These are phyloP conservation scores for Solanum aculeatissimum DNA, from an alignment of 305 asterid species.

Conservation along the genomic window DNA sequence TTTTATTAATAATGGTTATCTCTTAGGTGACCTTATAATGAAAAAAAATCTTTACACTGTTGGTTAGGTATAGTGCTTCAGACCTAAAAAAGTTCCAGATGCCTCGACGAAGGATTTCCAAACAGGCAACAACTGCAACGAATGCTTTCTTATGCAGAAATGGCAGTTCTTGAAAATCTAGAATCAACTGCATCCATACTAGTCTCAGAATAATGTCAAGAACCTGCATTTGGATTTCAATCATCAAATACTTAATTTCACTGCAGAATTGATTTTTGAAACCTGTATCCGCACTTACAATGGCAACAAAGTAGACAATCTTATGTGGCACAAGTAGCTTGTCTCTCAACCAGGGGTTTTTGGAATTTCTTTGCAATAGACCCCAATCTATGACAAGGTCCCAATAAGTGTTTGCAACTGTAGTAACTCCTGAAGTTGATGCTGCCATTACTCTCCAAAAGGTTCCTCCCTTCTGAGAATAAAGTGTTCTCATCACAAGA, in stretches of 20 bases:
- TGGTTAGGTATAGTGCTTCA: not conserved
- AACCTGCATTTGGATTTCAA: conserved; percentile 28
- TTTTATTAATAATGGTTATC: not conserved
- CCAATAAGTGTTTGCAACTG: conserved; percentile 63
- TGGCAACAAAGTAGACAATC: conserved; percentile 59
- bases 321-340: conserved; percentile 58
- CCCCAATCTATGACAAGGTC: conserved; percentile 85
- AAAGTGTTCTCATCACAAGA: conserved; percentile 51
- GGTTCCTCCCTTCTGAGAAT: conserved; percentile 10
- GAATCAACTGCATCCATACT: conserved; percentile 86
- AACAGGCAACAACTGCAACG: conserved; percentile 51
- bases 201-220: conserved; percentile 61
- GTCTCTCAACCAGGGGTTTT: conserved; percentile 76
- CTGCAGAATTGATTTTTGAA: too few relatives aligned
- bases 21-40: not conserved
- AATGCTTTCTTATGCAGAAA: conserved; percentile 58
- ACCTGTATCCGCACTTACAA: too few relatives aligned
- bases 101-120: conserved; percentile 85
- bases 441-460: conserved; percentile 46
- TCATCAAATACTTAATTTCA: not conserved
- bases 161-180: conserved; percentile 27
- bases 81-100: conserved; percentile 96
- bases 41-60: not conserved
- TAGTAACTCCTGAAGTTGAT: conserved; percentile 55
- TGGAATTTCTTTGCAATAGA: conserved; percentile 34